Base-by-base conservation (phyloP, 2,329 filamentous ascomycete genomes). In the Orbilia quercus region DNA sequence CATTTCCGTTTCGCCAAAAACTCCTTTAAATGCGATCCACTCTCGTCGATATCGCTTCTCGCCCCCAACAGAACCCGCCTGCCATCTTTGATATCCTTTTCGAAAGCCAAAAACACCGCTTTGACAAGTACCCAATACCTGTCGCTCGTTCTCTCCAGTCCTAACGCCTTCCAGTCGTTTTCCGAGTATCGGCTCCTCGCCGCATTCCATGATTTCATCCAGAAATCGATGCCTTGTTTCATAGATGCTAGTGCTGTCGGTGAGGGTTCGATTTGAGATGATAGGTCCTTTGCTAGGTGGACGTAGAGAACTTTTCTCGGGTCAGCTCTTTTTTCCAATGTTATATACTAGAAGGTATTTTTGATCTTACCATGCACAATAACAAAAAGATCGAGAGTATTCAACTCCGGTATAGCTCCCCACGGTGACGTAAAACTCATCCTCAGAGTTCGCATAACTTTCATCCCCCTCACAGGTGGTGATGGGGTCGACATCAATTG, bases 1-100 rank as follows among this genome's bases (percentile, higher is more conserved):
- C 16, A 65, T 45, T 72, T 65, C 59, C 59, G 59, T 60, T 72
- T 64, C 67, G 59, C 67, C 67, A 72, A 72, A 48, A 72, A 72
- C 67, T 72, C 67, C 67, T 65, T 65, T 53, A 72, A 54, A 72
- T 72, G 67, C 40, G 62, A 51, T 20, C 67, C 67, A 36, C 59
- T 72, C 16, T 72, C 67, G 18, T 72, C 67, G 25, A 72, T 72
- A 50, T 72, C 67, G 34, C 59, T 59, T 18, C 60, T 45, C 1
- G 38, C 7, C 3, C 59, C 62, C 11, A 72, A 25, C 7, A 58
- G 38, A 18, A 63, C 48, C 22, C 59, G 36, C n/a, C 67, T 48
- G 0, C 67, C 67, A 22, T 72, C 67, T 12, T 53, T 64, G 18
- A 72, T 60, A 55, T 72, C 67, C 45, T 72, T 72, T 20, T 72